phyloP scores from a whole-genome alignment of 176 grass and related monocot genomes.

The Bonia amplexicaulis region DNA sequence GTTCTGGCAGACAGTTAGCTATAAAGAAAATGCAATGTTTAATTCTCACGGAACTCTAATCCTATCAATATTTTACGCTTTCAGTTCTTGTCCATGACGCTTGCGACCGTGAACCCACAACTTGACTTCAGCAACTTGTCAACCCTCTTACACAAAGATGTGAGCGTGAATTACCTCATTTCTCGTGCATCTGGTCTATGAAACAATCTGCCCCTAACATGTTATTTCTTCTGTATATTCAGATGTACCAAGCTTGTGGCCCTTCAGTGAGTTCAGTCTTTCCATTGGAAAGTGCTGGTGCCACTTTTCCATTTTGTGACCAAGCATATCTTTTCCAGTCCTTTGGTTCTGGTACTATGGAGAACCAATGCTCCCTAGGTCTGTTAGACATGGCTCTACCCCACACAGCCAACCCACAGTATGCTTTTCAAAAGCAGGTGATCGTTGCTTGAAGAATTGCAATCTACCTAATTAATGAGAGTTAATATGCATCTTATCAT shows the following conservation, averaged over 20 bases:
- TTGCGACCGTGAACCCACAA: slow-evolving; percentile 75
- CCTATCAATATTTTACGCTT: neutral
- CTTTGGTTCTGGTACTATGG: slow-evolving; percentile 15
- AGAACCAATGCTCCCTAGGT: slow-evolving; percentile 38
- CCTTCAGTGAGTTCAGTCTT: slow-evolving; percentile 46
- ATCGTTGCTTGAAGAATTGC: slow-evolving; percentile 21
- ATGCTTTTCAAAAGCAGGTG: slow-evolving; percentile 77
- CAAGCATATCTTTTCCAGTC: slow-evolving; percentile 39
- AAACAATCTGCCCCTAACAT: slow-evolving; percentile 4
- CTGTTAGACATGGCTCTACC: slow-evolving; percentile 44
- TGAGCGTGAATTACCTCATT: slow-evolving; percentile 27
- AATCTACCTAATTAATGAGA: neutral
- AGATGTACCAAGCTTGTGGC: slow-evolving; percentile 66
- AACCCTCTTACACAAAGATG: slow-evolving; percentile 75
- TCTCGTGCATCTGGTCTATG: neutral
- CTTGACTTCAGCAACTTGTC: slow-evolving; percentile 68
- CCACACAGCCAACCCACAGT: slow-evolving; percentile 30
- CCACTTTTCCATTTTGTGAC: slow-evolving; percentile 46
- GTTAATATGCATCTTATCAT: slow-evolving; percentile 34
- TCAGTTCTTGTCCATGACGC: slow-evolving; percentile 98
- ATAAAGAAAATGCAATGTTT: no score
- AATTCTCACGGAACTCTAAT: slow-evolving; percentile 26
- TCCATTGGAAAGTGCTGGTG: slow-evolving; percentile 55
- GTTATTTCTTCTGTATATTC: slow-evolving; percentile 11
- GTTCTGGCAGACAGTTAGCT: no score